Conservation (phyloP, 805 yeast species). For the Candida vartiovaarae region DNA sequence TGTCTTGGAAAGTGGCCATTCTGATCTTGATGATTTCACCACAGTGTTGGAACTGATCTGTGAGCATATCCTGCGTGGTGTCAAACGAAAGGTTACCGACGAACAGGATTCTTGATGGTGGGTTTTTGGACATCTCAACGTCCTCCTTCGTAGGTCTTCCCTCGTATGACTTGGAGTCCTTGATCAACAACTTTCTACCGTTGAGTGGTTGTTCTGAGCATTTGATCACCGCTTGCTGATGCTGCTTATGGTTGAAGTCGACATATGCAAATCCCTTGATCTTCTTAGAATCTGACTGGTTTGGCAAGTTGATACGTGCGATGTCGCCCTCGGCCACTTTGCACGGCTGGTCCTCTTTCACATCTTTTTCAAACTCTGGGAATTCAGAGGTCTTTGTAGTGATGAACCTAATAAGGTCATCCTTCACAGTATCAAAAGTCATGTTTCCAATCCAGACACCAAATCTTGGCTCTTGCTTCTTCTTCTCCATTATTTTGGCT, state of each 20-base stretch:
- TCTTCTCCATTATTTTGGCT: conserved; percentile 17
- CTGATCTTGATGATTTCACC: conserved; percentile 80
- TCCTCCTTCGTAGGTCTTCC: conserved; percentile 73
- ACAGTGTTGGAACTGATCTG: conserved; percentile 82
- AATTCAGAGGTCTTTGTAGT: conserved; percentile 45
- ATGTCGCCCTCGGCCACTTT: conserved; percentile 52
- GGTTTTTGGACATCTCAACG: conserved; percentile 55
- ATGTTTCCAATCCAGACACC: conserved; percentile 96
- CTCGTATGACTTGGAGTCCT: conserved; percentile 70
- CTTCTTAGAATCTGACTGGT: conserved; percentile 44
- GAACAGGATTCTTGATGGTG: conserved; percentile 83
- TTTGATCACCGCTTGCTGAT: conserved; percentile 54
- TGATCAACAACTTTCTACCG: conserved; percentile 82
- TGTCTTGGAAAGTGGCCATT: conserved; percentile 97
- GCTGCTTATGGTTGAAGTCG: conserved; percentile 59
- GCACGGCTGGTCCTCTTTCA: conserved; percentile 25
- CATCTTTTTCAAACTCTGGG: conserved; percentile 23
- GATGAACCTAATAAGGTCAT: conserved; percentile 62
- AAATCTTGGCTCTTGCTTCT: conserved; percentile 37
- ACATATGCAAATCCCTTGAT: conserved; percentile 86
- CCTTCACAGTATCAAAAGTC: conserved; percentile 74
- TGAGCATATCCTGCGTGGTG: conserved; percentile 72
- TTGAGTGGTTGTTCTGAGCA: conserved; percentile 68
- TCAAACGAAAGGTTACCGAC: conserved; percentile 93
- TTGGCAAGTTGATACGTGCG: conserved; percentile 75